Evolutionary conservation across 2,329 filamentous ascomycete species (phyloP).

Genomic region (Sporothrix luriei): DNA sequence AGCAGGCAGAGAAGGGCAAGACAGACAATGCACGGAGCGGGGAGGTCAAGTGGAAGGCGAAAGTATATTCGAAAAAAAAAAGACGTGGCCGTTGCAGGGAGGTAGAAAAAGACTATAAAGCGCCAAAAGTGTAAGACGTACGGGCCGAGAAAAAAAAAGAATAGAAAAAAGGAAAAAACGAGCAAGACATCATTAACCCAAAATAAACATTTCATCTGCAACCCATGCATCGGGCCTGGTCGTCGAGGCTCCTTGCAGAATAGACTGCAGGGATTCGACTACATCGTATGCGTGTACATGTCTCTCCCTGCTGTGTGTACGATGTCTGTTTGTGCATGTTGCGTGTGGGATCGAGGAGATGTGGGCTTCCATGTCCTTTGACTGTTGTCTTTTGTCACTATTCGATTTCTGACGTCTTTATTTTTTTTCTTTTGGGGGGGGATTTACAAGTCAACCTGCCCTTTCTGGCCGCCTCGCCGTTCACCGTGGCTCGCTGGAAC

Average conservation of each 20-base stretch:
- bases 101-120: neutral
- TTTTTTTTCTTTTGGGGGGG: no score
- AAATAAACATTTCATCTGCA: slow-evolving; percentile 12
- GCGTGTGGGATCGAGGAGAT: neutral
- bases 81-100: neutral
- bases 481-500: neutral
- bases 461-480: neutral
- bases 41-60: neutral
- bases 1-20: neutral
- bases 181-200: slow-evolving; percentile 16
- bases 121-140: no score
- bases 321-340: neutral
- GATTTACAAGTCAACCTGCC: neutral
- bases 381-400: neutral
- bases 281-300: neutral
- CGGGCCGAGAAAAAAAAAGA: neutral
- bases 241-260: slow-evolving; percentile 22
- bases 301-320: slow-evolving; percentile 10
- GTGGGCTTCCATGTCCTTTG: neutral
- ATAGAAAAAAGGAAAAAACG: neutral
- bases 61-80: neutral
- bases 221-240: slow-evolving; percentile 15
- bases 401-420: neutral
- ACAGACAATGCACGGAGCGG: slow-evolving; percentile 11
- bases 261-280: neutral